phyloP scores from a whole-genome alignment of 2,329 filamentous ascomycete species.

The Ciborinia camelliae region DNA sequence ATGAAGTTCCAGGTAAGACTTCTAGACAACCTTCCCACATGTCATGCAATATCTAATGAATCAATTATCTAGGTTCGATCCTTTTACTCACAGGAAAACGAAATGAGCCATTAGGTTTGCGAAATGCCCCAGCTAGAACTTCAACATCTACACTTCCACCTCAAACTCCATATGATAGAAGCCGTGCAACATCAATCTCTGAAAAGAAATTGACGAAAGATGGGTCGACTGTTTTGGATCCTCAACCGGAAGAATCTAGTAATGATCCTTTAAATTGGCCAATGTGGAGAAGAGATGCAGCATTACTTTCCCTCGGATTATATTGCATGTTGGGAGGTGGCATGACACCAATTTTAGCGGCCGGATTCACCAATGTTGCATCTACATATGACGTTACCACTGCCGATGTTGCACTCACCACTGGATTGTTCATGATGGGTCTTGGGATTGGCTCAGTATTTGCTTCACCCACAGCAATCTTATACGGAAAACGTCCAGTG shows the following conservation, averaged over 20 bases:
- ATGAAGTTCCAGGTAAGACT: conserved; percentile 76
- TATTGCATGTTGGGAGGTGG: conserved; percentile 93
- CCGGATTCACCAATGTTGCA: conserved; percentile 82
- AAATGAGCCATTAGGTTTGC: conserved; percentile 43
- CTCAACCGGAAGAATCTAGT: conserved; percentile 83
- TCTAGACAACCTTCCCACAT: not conserved
- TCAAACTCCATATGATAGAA: conserved; percentile 21
- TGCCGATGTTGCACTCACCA: conserved; percentile 77
- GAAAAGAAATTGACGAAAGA: conserved; percentile 74
- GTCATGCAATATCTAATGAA: not conserved
- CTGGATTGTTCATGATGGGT: conserved; percentile 91
- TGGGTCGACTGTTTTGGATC: conserved; percentile 81
- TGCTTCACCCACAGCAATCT: conserved; percentile 83
- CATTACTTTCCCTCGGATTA: conserved; percentile 78
- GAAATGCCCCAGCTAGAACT: conserved; percentile 46
- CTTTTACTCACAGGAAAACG: conserved; percentile 53
- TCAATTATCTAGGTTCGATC: conserved; percentile 49
- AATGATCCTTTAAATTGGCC: conserved; percentile 97
- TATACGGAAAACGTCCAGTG: conserved; percentile 86
- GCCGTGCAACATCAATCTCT: conserved; percentile 21
- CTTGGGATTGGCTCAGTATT: conserved; percentile 81
- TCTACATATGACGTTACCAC: conserved; percentile 61
- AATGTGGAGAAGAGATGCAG: conserved; percentile 72
- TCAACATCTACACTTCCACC: conserved; percentile 51
- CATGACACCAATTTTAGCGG: conserved; percentile 85